Evolutionary conservation across 805 yeast species (phyloP), one percentile per base, ranked within the genome.

Genomic region (Monosporozyma siamensis): DNA sequence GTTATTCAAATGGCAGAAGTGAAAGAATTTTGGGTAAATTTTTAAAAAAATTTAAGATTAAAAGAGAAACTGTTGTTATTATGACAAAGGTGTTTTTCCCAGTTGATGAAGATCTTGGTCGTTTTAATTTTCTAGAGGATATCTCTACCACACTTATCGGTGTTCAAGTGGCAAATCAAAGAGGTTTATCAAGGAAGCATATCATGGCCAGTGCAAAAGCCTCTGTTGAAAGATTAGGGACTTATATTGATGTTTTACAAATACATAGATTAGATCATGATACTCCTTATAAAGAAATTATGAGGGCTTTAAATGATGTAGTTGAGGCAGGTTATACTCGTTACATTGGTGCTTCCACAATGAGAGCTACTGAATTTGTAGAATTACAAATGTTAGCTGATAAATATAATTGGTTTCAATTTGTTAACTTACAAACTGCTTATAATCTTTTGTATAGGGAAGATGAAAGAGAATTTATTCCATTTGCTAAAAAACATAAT

Each of bases 311-410:
- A 51, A 71, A 78, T 52, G 77, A 72, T 47, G 66, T 73, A 9
- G 73, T 76, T n/a, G 64, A 65, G 32, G 42, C 49, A 20, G 82
- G 82, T 3, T 53, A 61, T 21, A 66, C 67, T 4, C 63, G 81
- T 40, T 78, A 78, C 55, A 68, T 78, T 44, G 83, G 84, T 12
- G 82, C 82, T 1, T 77, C 82, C 1, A 59, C 79, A 1, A 78
- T 79, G 82, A 65, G 65, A 47, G 71, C 79, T 2, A 57, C 61
- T n/a, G n/a, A n/a, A n/a, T n/a, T n/a, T n/a, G n/a, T n/a, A n/a
- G n/a, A n/a, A n/a, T n/a, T n/a, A n/a, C n/a, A n/a, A n/a, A n/a
- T n/a, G n/a, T n/a, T n/a, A n/a, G n/a, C 86, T 3, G 82, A 78
- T 44, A 66, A 65, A 52, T 48, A 70, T 48, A 71, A 70, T 27